Conservation (phyloP, 2,329 filamentous ascomycete species). For the Claviceps monticola region DNA sequence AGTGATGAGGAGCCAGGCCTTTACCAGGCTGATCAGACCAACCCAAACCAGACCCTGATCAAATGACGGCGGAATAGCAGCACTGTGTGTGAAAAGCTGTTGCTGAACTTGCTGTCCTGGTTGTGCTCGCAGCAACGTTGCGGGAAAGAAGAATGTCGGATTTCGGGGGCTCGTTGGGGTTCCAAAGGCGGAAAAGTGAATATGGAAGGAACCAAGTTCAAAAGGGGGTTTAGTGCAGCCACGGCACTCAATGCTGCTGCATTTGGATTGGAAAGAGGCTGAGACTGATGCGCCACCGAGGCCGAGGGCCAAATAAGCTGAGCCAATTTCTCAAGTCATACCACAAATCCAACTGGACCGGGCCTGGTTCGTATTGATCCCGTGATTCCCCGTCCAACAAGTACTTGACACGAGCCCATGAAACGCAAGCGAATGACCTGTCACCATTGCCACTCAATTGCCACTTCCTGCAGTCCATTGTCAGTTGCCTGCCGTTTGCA, state of each 20-base stretch:
- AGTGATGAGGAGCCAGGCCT: slow-evolving; percentile 1
- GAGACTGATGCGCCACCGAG: background rate
- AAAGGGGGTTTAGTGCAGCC: background rate
- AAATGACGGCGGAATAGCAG: background rate
- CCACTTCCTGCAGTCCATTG: background rate
- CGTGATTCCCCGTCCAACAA: background rate
- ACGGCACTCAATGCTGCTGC: background rate
- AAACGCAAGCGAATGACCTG: background rate
- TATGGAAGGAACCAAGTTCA: background rate
- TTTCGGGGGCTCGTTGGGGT: background rate
- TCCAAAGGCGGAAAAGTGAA: background rate
- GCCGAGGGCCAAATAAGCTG: background rate
- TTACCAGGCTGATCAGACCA: background rate
- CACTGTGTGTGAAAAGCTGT: too few species aligned
- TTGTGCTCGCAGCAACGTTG: background rate
- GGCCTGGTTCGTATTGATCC: background rate
- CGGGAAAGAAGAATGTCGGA: background rate
- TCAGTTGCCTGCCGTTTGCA: background rate
- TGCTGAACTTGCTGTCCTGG: background rate
- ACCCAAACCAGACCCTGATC: background rate
- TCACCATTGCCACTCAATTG: background rate
- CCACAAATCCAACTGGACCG: too few species aligned
- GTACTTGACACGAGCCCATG: background rate
- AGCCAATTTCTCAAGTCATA: background rate
- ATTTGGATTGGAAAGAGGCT: background rate